Percentiles rank a stretch among this genome's conserved stretches.
Evolutionary conservation across 2,329 filamentous ascomycete genomes (phyloP).

Genomic region (Fusarium sacchari): DNA sequence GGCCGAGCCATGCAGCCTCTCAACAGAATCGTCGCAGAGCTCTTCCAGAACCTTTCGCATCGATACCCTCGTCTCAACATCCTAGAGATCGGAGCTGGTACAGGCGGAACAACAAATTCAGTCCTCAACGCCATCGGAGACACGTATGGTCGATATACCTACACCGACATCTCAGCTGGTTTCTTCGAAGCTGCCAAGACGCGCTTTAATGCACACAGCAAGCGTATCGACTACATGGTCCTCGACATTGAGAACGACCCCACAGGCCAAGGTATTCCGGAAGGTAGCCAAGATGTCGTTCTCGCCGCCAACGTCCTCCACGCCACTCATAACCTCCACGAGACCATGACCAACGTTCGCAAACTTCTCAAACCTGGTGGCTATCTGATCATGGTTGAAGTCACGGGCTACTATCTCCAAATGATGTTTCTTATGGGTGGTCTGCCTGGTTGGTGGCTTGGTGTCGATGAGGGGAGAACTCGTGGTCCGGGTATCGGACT

Average conservation of each 20-base stretch:
- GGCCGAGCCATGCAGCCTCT: neutral
- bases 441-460: slow-evolving; percentile 13
- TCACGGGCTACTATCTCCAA: neutral
- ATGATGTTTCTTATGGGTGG: slow-evolving; percentile 3
- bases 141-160: neutral
- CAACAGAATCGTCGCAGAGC: neutral
- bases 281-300: neutral
- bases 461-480: neutral
- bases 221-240: neutral
- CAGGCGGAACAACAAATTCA: neutral
- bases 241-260: neutral
- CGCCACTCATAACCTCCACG: neutral
- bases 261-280: neutral
- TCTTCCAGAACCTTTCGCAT: neutral
- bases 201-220: neutral
- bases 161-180: slow-evolving; percentile 2
- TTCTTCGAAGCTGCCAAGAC: neutral
- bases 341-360: neutral
- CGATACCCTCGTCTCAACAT: neutral
- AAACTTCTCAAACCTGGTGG: neutral
- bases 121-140: neutral
- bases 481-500: neutral
- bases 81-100: neutral
- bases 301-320: neutral
- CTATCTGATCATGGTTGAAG: neutral